A percentile compares a stretch with the other conserved stretches of the same genome.
phyloP scores from a whole-genome alignment of 106 monocot species.

The Allium cepa region DNA sequence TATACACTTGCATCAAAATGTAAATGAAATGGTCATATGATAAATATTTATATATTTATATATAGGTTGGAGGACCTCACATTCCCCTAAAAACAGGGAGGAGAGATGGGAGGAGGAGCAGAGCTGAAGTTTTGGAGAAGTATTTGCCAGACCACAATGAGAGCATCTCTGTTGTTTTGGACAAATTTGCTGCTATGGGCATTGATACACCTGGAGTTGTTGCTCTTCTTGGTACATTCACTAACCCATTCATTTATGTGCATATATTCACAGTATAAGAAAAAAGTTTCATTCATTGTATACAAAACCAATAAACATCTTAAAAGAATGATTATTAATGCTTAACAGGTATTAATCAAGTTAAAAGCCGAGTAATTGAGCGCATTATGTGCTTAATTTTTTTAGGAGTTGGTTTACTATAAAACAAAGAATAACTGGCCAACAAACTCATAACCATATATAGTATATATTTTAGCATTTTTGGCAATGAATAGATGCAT shows the following conservation, averaged over 20 bases:
- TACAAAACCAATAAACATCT: neutral
- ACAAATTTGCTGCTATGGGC: conserved; percentile 69
- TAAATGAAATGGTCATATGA: neutral
- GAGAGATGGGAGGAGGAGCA: conserved; percentile 60
- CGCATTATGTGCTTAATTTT: neutral
- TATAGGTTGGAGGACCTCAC: conserved; percentile 58
- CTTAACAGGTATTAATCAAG: neutral
- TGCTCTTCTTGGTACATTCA: conserved; percentile 52
- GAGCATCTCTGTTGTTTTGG: conserved; percentile 52
- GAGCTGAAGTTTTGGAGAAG: conserved; percentile 49
- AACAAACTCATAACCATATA: neutral
- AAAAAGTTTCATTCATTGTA: neutral
- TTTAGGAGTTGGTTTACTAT: neutral
- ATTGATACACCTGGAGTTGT: conserved; percentile 65
- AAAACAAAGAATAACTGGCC: neutral
- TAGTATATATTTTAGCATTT: neutral
- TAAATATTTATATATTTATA: conserved; percentile 2
- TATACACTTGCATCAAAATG: no score
- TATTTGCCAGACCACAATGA: conserved; percentile 80
- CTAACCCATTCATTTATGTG: neutral
- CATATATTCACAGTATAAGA: neutral
- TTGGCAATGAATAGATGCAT: conserved; percentile 1
- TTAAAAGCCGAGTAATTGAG: neutral
- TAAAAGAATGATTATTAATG: neutral
- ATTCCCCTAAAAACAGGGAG: conserved; percentile 78